Conservation (phyloP, 2,329 filamentous ascomycete genomes). For the Beauveria brongniartii region DNA sequence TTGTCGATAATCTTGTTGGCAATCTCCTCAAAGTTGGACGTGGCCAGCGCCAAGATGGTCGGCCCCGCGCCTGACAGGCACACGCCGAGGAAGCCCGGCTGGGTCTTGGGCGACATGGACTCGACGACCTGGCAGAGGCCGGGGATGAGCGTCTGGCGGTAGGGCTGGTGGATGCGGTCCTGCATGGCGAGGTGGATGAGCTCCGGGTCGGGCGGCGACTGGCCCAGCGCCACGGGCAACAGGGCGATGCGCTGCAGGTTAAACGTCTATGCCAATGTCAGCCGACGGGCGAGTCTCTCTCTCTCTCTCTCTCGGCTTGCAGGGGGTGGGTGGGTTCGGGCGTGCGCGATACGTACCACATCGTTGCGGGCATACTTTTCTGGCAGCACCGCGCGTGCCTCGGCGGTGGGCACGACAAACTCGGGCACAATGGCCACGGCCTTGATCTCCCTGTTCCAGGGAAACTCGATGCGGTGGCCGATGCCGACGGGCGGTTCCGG, state of each 20-base stretch:
- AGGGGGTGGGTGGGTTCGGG: neutral
- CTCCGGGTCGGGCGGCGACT: conserved; percentile 82
- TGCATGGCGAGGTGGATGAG: conserved; percentile 98
- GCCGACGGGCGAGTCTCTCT: neutral
- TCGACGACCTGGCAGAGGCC: conserved; percentile 85
- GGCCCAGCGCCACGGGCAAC: conserved; percentile 79
- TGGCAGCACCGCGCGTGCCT: conserved; percentile 79
- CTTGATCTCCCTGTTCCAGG: conserved; percentile 92
- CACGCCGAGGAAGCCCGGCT: conserved; percentile 84
- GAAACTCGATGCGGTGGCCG: conserved; percentile 92
- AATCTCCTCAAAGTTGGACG: conserved; percentile 80
- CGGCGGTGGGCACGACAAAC: conserved; percentile 91
- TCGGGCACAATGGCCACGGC: conserved; percentile 93
- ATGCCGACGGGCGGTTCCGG: conserved; percentile 88
- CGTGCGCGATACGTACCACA: conserved; percentile 50
- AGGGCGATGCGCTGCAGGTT: conserved; percentile 92
- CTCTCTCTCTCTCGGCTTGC: too few species aligned
- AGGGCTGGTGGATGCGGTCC: conserved; percentile 95
- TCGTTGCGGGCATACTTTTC: conserved; percentile 71
- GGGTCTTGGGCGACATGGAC: conserved; percentile 79
- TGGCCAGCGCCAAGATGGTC: conserved; percentile 88
- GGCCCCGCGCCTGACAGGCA: conserved; percentile 93
- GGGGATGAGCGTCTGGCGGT: conserved; percentile 84
- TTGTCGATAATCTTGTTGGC: conserved; percentile 67
- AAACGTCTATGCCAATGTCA: conserved; percentile 56